Evolutionary conservation across 257 asterid genomes (phyloP).

Genomic region (Ocimum tenuiflorum): DNA sequence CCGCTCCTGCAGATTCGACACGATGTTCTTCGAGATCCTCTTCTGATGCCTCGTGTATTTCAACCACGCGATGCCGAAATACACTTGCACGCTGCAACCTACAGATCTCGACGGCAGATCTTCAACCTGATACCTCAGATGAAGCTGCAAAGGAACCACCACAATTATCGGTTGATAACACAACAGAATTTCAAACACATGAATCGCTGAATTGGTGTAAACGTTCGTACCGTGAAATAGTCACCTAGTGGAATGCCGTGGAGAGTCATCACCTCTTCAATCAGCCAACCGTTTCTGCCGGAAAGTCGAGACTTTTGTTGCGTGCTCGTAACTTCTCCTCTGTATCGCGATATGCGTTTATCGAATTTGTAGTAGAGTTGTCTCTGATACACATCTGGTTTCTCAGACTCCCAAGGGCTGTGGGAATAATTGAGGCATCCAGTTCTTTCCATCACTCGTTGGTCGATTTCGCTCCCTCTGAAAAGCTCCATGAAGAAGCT

Average conservation of each 20-base stretch:
- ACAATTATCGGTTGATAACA: neutral
- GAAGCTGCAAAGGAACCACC: conserved; percentile 53
- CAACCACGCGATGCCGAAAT: conserved; percentile 74
- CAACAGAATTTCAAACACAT: too few species aligned
- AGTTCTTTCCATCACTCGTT: conserved; percentile 78
- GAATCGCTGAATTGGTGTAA: too few species aligned
- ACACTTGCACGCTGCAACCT: conserved; percentile 76
- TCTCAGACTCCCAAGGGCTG: conserved; percentile 93
- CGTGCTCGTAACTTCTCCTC: conserved; percentile 96
- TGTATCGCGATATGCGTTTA: conserved; percentile 60
- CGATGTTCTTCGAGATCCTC: conserved; percentile 72
- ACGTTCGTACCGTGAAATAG: conserved; percentile 82
- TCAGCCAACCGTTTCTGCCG: conserved; percentile 66
- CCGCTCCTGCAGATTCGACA: conserved; percentile 65
- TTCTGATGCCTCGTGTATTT: conserved; percentile 68
- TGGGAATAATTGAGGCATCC: conserved; percentile 80
- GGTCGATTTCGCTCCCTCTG: conserved; percentile 75
- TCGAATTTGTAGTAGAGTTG: conserved; percentile 85
- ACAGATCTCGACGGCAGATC: conserved; percentile 59
- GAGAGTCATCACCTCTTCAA: conserved; percentile 96
- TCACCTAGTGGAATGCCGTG: conserved; percentile 94
- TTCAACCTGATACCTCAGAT: conserved; percentile 75
- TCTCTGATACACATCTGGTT: conserved; percentile 72
- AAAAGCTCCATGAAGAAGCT: conserved; percentile 90
- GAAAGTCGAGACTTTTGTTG: conserved; percentile 73